Evolutionary conservation across 2,329 filamentous ascomycete species (phyloP), one percentile per base, ranked within the genome.

Genomic region (Colletotrichum sp.): DNA sequence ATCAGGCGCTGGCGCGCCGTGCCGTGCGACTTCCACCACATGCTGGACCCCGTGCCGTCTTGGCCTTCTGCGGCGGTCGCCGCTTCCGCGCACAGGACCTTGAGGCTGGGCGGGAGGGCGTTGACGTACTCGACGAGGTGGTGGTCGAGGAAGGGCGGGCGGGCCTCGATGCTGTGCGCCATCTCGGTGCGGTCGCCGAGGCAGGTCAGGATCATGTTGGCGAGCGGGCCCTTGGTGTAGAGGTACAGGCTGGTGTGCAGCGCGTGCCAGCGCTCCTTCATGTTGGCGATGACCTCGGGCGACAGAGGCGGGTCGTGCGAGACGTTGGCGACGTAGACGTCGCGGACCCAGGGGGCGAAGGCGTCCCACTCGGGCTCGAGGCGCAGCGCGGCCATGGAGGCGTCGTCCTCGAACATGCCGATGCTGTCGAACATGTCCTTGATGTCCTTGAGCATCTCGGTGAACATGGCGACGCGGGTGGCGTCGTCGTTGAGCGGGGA

Each of bases 61-160:
- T 44, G 6, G 6, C 10, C 28, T 5, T 34, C 30, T 8, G 28
- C 59, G n/a, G 28, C 59, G n/a, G 30, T 63, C 26, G 72, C 24
- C 15, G 34, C 18, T 10, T 75, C 69, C 34, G 57, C 55, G 66
- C 79, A 82, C 0, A 60, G 66, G 12, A 81, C 34, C 77, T 84
- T 83, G 60, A 82, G 64, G 59, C 79, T 82, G 10, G 82, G 82
- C 18, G 82, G 82, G 6, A 84, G 78, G 5, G 48, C 63, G 72
- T 83, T 82, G 32, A 83, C 80, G 65, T 82, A 83, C 67, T 82
- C 82, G 32, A 79, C 77, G 13, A 84, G 75, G 18, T 79, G 79
- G 75, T 84, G 82, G 68, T 85, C 84, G 6, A 85, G 78, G 63
- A 85, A 85, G 1, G 84, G 84, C n/a, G 81, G 79, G 2, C 84